Evolutionary conservation across 495 filamentous ascomycete genomes (phyloP).

Genomic region (Podospora pseudoanserina): DNA sequence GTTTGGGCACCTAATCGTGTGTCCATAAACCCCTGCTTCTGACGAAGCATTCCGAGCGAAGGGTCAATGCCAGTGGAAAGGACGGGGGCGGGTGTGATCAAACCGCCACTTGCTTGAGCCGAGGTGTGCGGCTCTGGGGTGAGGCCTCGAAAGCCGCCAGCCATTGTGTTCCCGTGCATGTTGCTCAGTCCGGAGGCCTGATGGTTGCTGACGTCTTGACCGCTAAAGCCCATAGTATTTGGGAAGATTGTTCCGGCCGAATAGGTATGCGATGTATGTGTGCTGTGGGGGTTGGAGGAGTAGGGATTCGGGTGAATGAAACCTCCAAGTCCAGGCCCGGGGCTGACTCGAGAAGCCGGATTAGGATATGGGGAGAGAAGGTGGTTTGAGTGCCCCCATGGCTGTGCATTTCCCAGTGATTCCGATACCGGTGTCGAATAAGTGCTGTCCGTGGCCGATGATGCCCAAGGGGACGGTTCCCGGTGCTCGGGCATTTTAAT

Average conservation of each 20-base stretch:
- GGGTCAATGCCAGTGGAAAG: constrained; percentile 25
- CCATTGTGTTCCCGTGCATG: constrained; percentile 25
- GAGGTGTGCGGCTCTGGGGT: constrained; percentile 41
- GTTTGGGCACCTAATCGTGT: constrained; percentile 16
- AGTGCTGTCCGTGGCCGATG: constrained; percentile 48
- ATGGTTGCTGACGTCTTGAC: not conserved
- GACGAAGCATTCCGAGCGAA: constrained; percentile 17
- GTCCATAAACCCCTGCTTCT: constrained; percentile 31
- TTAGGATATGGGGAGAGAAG: constrained; percentile 28
- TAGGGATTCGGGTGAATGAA: not conserved
- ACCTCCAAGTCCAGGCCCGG: constrained; percentile 22
- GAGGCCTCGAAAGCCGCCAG: constrained; percentile 39
- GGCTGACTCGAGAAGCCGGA: constrained; percentile 22
- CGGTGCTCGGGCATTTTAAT: constrained; percentile 24
- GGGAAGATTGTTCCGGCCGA: too few relatives aligned
- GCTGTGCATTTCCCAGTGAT: constrained; percentile 16
- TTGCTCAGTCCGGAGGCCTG: constrained; percentile 11
- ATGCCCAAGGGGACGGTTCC: constrained; percentile 46
- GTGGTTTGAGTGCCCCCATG: constrained; percentile 10
- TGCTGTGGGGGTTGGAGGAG: not conserved
- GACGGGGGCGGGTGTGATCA: constrained; percentile 35
- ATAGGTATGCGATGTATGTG: not conserved
- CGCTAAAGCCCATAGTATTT: not conserved
- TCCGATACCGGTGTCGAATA: constrained; percentile 49
- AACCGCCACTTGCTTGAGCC: constrained; percentile 38